These are phyloP conservation scores for Zygoascus hellenicus DNA, from an alignment of 1,139 yeast genomes.

Conservation along the genomic window DNA sequence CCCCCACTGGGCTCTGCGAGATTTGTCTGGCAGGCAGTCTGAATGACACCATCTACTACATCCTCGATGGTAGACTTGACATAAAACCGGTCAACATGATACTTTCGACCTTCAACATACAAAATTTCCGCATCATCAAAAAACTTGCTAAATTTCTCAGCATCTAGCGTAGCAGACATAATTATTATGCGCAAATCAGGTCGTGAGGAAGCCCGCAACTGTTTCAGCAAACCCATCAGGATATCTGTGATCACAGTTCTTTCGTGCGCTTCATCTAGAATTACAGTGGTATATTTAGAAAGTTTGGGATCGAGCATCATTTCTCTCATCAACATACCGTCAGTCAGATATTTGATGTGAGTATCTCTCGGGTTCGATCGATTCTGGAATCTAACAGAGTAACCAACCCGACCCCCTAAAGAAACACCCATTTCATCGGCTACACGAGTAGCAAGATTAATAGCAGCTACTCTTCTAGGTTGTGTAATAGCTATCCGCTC, in stretches of 20 bases:
- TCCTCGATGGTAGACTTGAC: constrained; percentile 62
- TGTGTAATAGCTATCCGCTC: constrained; percentile 85
- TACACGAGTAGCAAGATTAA: constrained; percentile 87
- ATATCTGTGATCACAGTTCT: constrained; percentile 88
- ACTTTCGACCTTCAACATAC: constrained; percentile 85
- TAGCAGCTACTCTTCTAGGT: constrained; percentile 97
- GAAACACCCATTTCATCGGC: constrained; percentile 72
- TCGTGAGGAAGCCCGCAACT: constrained; percentile 36
- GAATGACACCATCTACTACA: constrained; percentile 71
- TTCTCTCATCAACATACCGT: constrained; percentile 95
- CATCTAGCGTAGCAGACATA: constrained; percentile 97
- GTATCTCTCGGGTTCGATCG: constrained; percentile 47
- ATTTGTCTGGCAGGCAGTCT: constrained; percentile 73
- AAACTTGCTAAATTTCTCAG: constrained; percentile 77
- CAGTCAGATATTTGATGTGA: constrained; percentile 78
- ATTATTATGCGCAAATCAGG: constrained; percentile 50
- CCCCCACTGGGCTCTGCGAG: constrained; percentile 69
- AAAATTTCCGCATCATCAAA: constrained; percentile 74
- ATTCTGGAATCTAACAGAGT: constrained; percentile 82
- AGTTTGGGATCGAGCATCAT: constrained; percentile 69
- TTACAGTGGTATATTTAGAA: constrained; percentile 63
- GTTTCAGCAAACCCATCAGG: constrained; percentile 78
- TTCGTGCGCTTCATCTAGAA: constrained; percentile 97
- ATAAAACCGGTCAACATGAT: constrained; percentile 70
- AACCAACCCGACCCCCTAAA: constrained; percentile 81